Evolutionary conservation across 1,284 basidiomycete species (phyloP), one percentile per base, ranked within the genome.

Genomic region (Apiotrichum laibachii): DNA sequence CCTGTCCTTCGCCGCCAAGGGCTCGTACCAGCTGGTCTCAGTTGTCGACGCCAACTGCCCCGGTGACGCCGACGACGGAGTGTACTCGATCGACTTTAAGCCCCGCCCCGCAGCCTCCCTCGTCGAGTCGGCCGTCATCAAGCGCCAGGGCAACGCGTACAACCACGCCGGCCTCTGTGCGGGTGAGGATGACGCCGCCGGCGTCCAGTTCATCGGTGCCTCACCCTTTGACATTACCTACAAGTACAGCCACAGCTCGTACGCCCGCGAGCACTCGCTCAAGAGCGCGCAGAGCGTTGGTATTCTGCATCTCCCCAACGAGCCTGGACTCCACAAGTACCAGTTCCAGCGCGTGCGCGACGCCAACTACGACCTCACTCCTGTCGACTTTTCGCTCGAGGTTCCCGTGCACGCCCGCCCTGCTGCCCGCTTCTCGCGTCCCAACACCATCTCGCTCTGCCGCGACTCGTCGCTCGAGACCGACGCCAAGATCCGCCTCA

Each of bases 281-380:
- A 92, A 88, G 73, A 90, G 89, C 67, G 91, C 94, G 22, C 89
- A 93, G 72, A 81, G 85, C 16, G 84, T 83, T 21, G 89, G 90
- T 10, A 84, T 90, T 39, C 86, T 97, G 72, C 90, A 93, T 65
- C 82, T 98, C 26, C 93, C 90, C 0, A 84, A 85, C 0, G 83
- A 84, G 40, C 82, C 90, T 2, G 93, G 93, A 4, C 83, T 86
- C 57, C 89, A 94, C 72, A 88, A 85, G 70, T 98, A 98, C 75
- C 87, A 90, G 72, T 87, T 99, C 64, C 86, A 88, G 63, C 88
- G 89, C 68, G 85, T 98, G 21, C 88, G 88, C 11, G 95, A 99
- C 73, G 82, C 86, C 0, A 85, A 88, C n/a, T 98, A 96, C 77
- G 53, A 60, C 19, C 50, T 48, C 50, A 70, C 67, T 19, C 67